Evolutionary conservation across 1,284 basidiomycete genomes (phyloP).

Genomic region (Sporisorium graminicola): DNA sequence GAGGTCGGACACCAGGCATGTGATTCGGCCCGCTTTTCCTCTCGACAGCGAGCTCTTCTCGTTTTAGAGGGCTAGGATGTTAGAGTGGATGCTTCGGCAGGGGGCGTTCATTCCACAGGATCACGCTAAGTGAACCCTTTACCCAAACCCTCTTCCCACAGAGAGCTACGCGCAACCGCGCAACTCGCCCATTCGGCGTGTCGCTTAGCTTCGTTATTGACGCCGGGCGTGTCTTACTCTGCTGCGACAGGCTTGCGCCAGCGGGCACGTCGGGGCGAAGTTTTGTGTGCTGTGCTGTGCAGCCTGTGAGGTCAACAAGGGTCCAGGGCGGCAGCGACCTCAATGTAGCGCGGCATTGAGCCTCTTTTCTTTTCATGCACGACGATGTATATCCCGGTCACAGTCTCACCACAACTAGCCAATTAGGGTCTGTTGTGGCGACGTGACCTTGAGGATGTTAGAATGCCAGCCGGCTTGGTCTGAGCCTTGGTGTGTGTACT

Average conservation of each 20-base stretch:
- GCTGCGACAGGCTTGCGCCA: too few species aligned
- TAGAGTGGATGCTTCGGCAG: constrained; percentile 1
- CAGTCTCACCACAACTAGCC: background rate
- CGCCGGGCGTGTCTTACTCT: background rate
- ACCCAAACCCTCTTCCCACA: constrained; percentile 32
- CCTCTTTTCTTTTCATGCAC: background rate
- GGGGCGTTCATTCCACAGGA: constrained; percentile 20
- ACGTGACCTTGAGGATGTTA: background rate
- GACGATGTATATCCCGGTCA: background rate
- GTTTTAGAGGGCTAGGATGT: background rate
- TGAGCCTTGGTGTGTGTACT: background rate
- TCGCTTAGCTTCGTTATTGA: background rate
- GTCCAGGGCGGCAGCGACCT: constrained; percentile 20
- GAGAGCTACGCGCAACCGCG: background rate
- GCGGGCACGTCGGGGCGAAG: background rate
- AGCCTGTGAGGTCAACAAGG: constrained; percentile 17
- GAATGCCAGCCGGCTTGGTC: background rate
- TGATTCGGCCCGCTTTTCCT: background rate
- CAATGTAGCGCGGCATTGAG: background rate
- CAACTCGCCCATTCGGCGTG: background rate
- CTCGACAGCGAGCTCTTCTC: background rate
- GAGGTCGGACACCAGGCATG: background rate
- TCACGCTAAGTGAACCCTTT: constrained; percentile 20
- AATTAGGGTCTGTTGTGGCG: background rate
- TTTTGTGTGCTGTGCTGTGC: background rate